Percentiles rank a stretch among this genome's conserved stretches.
These are phyloP conservation scores for Torulaspora delbrueckii DNA, from an alignment of 805 yeast species.

Conservation along the genomic window DNA sequence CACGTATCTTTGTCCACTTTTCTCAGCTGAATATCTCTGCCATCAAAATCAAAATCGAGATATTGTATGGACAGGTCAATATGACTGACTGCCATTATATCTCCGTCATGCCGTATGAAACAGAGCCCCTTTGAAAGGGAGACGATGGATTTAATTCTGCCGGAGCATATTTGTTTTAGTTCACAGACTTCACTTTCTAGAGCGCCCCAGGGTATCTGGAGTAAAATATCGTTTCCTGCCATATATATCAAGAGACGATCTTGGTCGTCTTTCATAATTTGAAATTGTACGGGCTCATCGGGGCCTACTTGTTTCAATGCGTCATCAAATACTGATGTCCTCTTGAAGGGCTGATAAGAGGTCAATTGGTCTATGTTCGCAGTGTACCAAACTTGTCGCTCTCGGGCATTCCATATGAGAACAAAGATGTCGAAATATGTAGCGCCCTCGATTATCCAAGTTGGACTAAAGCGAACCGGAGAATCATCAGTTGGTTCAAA, in stretches of 20 bases:
- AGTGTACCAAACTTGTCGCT: constrained; percentile 7
- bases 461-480: constrained; percentile 6
- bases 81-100: constrained; percentile 3
- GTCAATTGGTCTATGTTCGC: constrained; percentile 5
- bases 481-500: background rate
- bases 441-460: constrained; percentile 14
- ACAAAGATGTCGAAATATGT: constrained; percentile 7
- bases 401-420: constrained; percentile 19
- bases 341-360: background rate
- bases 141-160: constrained; percentile 2
- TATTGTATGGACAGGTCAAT: background rate
- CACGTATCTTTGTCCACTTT: constrained; percentile 6
- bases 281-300: background rate
- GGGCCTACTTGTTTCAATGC: background rate
- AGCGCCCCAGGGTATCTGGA: background rate
- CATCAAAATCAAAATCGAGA: constrained; percentile 1
- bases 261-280: background rate
- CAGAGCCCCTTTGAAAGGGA: constrained; percentile 2
- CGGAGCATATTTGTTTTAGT: background rate
- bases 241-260: constrained; percentile 3
- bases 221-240: constrained; percentile 1
- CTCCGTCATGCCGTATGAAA: background rate
- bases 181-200: background rate
- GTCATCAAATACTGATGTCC: background rate
- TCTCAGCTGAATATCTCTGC: constrained; percentile 13